A percentile compares a stretch with the other conserved stretches of the same genome.
phyloP scores from a whole-genome alignment of 139 green algal genomes.

The Microglena sp. region DNA sequence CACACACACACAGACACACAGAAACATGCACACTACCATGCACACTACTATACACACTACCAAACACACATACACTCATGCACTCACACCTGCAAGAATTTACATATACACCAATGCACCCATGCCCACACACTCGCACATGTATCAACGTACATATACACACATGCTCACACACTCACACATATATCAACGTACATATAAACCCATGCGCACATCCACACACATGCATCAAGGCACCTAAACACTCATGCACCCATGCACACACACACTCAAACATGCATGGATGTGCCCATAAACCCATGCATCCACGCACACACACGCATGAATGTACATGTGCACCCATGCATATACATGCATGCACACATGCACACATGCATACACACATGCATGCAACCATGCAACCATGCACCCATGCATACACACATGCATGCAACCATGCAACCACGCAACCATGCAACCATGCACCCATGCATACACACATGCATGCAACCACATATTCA shows the following conservation, averaged over 20 bases:
- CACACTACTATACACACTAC: conserved; percentile 9
- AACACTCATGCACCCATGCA: background rate
- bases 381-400: no score
- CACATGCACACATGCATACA: no score
- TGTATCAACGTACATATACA: conserved; percentile 7
- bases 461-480: no score
- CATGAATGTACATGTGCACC: no score
- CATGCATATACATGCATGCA: no score
- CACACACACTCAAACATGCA: conserved; percentile 24
- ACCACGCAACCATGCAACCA: no score
- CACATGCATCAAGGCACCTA: background rate
- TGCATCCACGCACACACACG: background rate
- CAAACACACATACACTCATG: background rate
- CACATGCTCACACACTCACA: background rate
- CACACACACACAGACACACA: background rate
- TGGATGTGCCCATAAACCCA: background rate
- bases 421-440: no score
- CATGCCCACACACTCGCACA: background rate
- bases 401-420: no score
- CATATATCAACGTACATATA: conserved; percentile 24
- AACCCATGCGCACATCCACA: background rate
- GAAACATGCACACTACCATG: conserved; percentile 1
- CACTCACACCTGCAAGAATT: background rate
- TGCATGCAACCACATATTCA: no score
- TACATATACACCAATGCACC: background rate